Conservation (phyloP, 257 asterid species). For the Ilex aquifolium region DNA sequence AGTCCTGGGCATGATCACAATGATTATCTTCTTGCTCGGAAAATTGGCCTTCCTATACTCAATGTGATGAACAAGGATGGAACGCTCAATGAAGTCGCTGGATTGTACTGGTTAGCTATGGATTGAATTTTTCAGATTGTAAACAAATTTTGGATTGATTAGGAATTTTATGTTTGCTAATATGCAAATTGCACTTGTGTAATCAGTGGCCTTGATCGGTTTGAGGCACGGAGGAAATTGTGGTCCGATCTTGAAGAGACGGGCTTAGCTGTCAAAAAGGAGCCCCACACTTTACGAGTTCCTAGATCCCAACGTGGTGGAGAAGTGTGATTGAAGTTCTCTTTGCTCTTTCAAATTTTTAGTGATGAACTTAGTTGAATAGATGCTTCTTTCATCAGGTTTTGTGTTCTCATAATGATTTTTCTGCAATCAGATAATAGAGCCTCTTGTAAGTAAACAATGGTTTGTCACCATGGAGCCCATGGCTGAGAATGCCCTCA, state of each 20-base stretch:
- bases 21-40: conserved; percentile 96
- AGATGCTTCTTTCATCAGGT: conserved; percentile 12
- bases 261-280: conserved; percentile 86
- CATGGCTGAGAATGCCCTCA: conserved; percentile 90
- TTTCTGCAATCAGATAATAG: conserved; percentile 60
- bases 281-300: conserved; percentile 75
- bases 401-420: conserved; percentile 17
- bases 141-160: conserved; percentile 8
- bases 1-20: conserved; percentile 99
- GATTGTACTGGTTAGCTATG: conserved; percentile 58
- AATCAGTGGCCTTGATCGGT: conserved; percentile 95
- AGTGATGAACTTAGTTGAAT: conserved; percentile 10
- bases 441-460: conserved; percentile 96
- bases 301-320: conserved; percentile 99
- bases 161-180: conserved; percentile 18
- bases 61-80: conserved; percentile 98
- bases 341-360: conserved; percentile 9
- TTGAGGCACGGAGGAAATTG: conserved; percentile 92
- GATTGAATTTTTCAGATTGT: conserved; percentile 17
- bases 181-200: conserved; percentile 18
- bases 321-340: conserved; percentile 50
- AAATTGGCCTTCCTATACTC: conserved; percentile 97
- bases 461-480: conserved; percentile 99
- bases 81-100: conserved; percentile 92
- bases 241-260: conserved; percentile 97